phyloP scores from a whole-genome alignment of 2,329 filamentous ascomycete genomes.

The Phoma herbarum region DNA sequence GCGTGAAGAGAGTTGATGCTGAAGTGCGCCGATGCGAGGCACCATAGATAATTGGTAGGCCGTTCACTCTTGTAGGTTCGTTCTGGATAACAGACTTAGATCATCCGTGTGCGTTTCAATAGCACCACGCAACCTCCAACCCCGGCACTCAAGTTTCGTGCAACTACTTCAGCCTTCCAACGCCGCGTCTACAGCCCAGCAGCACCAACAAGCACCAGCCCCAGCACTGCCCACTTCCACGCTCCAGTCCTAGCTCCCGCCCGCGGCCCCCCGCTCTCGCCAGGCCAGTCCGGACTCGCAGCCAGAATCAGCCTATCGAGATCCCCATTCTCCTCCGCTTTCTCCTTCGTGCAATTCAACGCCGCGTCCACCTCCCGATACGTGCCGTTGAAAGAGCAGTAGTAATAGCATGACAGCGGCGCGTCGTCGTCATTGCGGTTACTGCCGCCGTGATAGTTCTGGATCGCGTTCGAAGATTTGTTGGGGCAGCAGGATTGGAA shows the following conservation, averaged over 20 bases:
- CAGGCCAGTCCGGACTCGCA: background rate
- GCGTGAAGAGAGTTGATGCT: too few species aligned
- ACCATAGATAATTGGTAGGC: too few species aligned
- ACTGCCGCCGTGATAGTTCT: background rate
- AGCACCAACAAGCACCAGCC: background rate
- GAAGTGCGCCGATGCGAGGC: too few species aligned
- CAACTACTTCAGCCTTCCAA: too few species aligned
- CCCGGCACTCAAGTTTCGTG: too few species aligned
- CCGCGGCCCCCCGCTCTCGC: background rate
- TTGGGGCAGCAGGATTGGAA: conserved; percentile 2
- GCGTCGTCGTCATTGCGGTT: background rate
- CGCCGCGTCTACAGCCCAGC: background rate
- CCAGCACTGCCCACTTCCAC: background rate
- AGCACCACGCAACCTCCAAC: too few species aligned
- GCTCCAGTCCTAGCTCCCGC: background rate
- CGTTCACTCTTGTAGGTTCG: too few species aligned
- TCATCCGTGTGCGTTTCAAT: too few species aligned
- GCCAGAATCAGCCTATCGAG: background rate
- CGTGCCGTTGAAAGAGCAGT: background rate
- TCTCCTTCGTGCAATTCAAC: background rate
- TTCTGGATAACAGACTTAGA: too few species aligned
- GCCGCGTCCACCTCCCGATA: background rate
- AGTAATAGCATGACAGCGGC: background rate
- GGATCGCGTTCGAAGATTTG: background rate
- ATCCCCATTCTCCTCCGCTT: background rate